Base-by-base conservation (phyloP, 2,329 filamentous ascomycete genomes). In the Beauveria sp. region DNA sequence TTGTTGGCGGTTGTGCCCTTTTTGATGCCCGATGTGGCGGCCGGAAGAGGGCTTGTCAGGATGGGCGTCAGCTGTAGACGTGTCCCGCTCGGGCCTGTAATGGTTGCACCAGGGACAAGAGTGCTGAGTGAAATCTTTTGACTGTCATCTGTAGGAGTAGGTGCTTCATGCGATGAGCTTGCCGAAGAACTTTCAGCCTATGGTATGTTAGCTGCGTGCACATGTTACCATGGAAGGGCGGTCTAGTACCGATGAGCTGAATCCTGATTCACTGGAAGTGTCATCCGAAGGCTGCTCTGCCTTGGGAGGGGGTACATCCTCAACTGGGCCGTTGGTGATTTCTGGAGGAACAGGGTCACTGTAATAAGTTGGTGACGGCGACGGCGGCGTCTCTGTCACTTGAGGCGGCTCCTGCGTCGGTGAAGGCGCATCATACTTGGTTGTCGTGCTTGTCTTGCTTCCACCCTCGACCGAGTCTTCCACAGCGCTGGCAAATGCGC, bases 301-400 rank as follows among this genome's bases (percentile, higher is more conserved):
- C 38, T 61, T 61, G 22, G 59, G 59, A 10, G 59, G 59, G 1
- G 59, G 59, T 5, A 61, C 8, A 51, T 46, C 50, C 20, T 61
- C 59, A 24, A 57, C 12, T 18, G 59, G 52, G 24, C 55, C 45
- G 9, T 34, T n/a, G 10, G 59, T 45, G 12, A 28, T 24, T 26
- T 56, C 28, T 2, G 58, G 58, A n/a, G 40, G 43, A 10, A 50
- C 22, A 18, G 51, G 51, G 4, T 49, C 9, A 10, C 6, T 43
- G 6, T 52, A 10, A 51, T 45, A 10, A 51, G 30, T 42, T 34
- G 60, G 16, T 42, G 54, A 28, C 10, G 54, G 40, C 22, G 45
- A 26, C 8, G 24, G 22, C 5, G 46, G 22, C 46, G 57, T 2
- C n/a, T n/a, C 34, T 38, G 51, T 56, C 43, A 56, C 24, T 53